These are phyloP conservation scores for Trichophyton simii DNA, from an alignment of 2,329 filamentous ascomycete species.

Conservation along the genomic window DNA sequence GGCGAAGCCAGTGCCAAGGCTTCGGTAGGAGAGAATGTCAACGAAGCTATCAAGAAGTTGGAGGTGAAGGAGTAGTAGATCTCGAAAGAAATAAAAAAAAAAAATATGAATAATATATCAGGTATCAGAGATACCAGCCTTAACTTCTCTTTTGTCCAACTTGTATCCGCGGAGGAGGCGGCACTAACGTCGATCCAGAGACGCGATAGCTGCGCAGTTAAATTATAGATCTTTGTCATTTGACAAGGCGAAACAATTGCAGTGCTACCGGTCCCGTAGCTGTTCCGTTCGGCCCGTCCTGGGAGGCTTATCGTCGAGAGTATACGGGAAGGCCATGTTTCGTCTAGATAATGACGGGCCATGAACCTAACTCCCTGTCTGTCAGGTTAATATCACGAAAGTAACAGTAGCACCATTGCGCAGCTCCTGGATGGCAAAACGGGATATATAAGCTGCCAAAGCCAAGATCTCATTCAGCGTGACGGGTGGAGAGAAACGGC, in stretches of 20 bases:
- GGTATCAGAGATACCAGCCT: not conserved
- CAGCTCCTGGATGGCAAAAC: no score
- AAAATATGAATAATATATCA: not conserved
- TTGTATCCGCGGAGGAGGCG: not conserved
- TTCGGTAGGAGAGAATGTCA: conserved; percentile 5
- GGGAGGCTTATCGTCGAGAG: not conserved
- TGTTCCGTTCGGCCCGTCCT: not conserved
- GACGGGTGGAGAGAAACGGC: no score
- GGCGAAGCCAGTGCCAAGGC: conserved; percentile 6
- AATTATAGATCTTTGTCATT: not conserved
- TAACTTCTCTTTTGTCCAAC: not conserved
- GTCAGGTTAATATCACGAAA: no score
- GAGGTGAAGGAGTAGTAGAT: conserved; percentile 3
- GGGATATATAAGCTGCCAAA: no score
- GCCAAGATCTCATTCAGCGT: no score
- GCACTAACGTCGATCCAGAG: not conserved
- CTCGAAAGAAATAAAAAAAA: not conserved
- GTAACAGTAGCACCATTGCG: no score
- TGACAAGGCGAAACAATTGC: not conserved
- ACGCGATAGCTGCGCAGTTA: not conserved
- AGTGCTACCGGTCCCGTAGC: not conserved
- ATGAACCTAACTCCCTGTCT: not conserved
- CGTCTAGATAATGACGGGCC: not conserved
- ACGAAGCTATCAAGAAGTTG: conserved; percentile 9
- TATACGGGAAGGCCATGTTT: not conserved